Evolutionary conservation across 73 alveolate species (phyloP).

Genomic region (Uronychia setigera): DNA sequence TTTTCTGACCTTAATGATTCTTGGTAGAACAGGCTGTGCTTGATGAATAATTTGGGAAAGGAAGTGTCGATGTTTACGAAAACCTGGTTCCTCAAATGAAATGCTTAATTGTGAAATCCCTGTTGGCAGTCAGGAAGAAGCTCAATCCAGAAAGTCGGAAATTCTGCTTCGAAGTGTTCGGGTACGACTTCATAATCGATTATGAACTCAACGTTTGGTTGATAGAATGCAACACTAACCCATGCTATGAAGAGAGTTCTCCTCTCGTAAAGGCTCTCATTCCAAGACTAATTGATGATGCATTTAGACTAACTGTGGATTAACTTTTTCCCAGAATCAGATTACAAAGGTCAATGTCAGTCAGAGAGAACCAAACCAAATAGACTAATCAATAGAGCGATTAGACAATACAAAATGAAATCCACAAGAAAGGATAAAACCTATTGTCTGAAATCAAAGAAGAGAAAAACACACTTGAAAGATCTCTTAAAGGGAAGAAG

Average conservation of each 20-base stretch:
- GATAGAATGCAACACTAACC: slow-evolving; percentile 92
- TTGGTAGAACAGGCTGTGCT: slow-evolving; percentile 40
- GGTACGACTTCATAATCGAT: slow-evolving; percentile 94
- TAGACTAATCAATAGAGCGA: not conserved
- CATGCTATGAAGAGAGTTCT: slow-evolving; percentile 88
- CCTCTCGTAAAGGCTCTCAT: slow-evolving; percentile 75
- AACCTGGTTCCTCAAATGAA: slow-evolving; percentile 67
- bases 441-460: not conserved
- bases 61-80: slow-evolving; percentile 40
- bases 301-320: slow-evolving; percentile 83
- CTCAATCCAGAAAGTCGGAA: slow-evolving; percentile 76
- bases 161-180: slow-evolving; percentile 91
- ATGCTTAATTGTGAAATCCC: slow-evolving; percentile 53
- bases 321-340: slow-evolving; percentile 27
- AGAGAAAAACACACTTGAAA: not conserved
- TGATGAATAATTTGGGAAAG: slow-evolving; percentile 28
- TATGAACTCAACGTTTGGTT: slow-evolving; percentile 80
- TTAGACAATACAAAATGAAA: not conserved
- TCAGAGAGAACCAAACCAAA: not conserved
- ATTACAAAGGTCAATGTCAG: slow-evolving; percentile 15
- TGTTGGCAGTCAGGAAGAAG: slow-evolving; percentile 78
- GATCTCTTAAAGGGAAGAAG: not conserved
- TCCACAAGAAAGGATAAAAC: not conserved
- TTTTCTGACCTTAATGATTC: not conserved
- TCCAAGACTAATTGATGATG: slow-evolving; percentile 92